phyloP scores from a whole-genome alignment of 805 yeast species.

The Teunomyces aglyptinius region DNA sequence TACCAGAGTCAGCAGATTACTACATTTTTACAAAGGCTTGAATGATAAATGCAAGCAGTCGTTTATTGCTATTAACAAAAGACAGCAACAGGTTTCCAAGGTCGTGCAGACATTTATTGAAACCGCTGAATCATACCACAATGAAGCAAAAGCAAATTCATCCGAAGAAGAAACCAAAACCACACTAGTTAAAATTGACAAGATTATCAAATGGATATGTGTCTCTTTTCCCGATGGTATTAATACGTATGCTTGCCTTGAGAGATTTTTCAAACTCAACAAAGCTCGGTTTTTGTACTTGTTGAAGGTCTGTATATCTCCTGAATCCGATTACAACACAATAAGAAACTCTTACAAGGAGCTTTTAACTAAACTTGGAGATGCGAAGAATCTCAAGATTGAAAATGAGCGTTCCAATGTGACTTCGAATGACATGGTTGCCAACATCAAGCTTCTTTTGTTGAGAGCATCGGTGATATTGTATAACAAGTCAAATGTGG shows the following conservation, averaged over 20 bases:
- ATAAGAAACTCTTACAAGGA: slow-evolving; percentile 65
- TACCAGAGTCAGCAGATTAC: slow-evolving; percentile 52
- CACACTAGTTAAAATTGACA: slow-evolving; percentile 41
- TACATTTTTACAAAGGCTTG: slow-evolving; percentile 47
- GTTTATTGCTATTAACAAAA: slow-evolving; percentile 62
- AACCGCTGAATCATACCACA: slow-evolving; percentile 43
- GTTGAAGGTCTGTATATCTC: slow-evolving; percentile 50
- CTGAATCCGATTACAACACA: slow-evolving; percentile 59
- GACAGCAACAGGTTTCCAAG: slow-evolving; percentile 61
- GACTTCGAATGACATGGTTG: slow-evolving; percentile 48
- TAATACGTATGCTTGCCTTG: slow-evolving; percentile 50
- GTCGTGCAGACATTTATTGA: slow-evolving; percentile 51
- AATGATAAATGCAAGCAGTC: slow-evolving; percentile 60
- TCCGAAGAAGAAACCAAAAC: slow-evolving; percentile 5
- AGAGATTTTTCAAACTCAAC: slow-evolving; percentile 51
- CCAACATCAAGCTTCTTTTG: slow-evolving; percentile 54
- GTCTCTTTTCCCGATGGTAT: slow-evolving; percentile 53
- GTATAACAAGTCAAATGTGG: slow-evolving; percentile 64
- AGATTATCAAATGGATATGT: slow-evolving; percentile 61
- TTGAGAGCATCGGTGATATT: slow-evolving; percentile 60
- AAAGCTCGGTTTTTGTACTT: slow-evolving; percentile 60
- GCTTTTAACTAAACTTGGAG: slow-evolving; percentile 52
- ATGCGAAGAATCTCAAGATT: slow-evolving; percentile 46
- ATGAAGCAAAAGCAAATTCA: slow-evolving; percentile 16
- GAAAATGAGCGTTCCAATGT: slow-evolving; percentile 29